Percentiles rank a stretch among this genome's conserved stretches.
Evolutionary conservation across 176 grass and related monocot genomes (phyloP).

Genomic region (Rhipidocladum racemiflorum): DNA sequence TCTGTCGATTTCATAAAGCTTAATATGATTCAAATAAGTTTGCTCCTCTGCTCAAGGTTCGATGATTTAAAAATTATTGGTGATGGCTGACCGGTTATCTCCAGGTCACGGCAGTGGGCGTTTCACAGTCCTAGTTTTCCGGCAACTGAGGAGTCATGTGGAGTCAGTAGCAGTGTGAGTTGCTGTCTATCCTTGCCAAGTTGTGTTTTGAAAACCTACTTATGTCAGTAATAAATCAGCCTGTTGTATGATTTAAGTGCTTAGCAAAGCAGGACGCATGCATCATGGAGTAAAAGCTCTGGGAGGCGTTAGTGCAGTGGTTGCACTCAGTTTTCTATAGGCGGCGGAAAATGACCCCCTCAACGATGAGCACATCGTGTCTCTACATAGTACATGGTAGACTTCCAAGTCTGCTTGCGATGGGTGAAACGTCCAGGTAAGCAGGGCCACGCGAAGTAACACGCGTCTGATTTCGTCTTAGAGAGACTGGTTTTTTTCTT

Average conservation of each 20-base stretch:
- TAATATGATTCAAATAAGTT: background rate
- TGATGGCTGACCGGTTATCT: background rate
- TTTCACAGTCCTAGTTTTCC: background rate
- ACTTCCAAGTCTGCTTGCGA: background rate
- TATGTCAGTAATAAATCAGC: background rate
- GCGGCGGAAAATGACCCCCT: background rate
- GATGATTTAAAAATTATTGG: background rate
- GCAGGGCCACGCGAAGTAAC: background rate
- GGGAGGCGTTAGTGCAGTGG: background rate
- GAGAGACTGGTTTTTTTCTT: background rate
- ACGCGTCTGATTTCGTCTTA: background rate
- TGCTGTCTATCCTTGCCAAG: background rate
- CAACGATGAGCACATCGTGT: constrained; percentile 29
- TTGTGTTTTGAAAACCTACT: background rate
- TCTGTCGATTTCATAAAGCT: background rate
- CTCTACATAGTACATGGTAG: background rate
- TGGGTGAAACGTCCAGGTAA: too few species aligned
- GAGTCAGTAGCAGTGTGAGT: background rate
- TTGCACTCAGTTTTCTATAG: background rate
- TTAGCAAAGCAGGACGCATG: too few species aligned
- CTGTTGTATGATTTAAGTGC: background rate
- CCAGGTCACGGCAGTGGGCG: background rate
- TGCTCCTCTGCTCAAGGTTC: background rate
- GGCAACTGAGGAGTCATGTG: background rate
- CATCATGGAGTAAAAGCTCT: background rate